phyloP scores from a whole-genome alignment of 371 early-diverging fungal species.

The Lichtheimia ornata region DNA sequence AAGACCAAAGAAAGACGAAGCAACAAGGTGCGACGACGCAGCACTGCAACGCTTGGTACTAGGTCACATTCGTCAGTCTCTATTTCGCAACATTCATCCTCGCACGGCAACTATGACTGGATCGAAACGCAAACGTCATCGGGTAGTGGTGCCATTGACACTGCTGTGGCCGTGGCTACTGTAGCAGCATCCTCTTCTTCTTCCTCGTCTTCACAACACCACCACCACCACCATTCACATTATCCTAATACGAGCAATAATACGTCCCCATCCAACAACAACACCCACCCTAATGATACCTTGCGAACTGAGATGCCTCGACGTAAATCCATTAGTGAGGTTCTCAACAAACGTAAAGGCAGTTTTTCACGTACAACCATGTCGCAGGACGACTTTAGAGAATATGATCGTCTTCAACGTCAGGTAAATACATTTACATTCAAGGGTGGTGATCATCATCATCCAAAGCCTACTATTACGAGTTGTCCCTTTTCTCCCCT shows the following conservation, averaged over 20 bases:
- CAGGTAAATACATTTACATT: constrained; percentile 5
- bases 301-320: constrained; percentile 14
- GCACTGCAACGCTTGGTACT: constrained; percentile 35
- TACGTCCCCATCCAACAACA: no score
- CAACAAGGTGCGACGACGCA: constrained; percentile 31
- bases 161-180: constrained; percentile 3
- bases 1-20: constrained; percentile 31
- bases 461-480: neutral
- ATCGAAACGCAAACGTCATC: constrained; percentile 18
- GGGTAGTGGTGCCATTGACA: constrained; percentile 1
- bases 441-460: neutral
- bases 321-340: constrained; percentile 48
- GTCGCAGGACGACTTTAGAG: constrained; percentile 34
- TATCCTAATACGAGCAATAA: no score
- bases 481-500: neutral
- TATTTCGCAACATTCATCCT: constrained; percentile 11
- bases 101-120: constrained; percentile 44
- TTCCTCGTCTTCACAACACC: neutral
- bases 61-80: constrained; percentile 20
- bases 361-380: constrained; percentile 29
- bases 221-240: no score
- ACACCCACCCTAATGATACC: neutral
- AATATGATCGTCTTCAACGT: constrained; percentile 22
- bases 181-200: neutral
- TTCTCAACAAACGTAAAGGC: constrained; percentile 39